Evolutionary conservation across 1,139 yeast genomes (phyloP).

Genomic region (Torulaspora pretoriensis): DNA sequence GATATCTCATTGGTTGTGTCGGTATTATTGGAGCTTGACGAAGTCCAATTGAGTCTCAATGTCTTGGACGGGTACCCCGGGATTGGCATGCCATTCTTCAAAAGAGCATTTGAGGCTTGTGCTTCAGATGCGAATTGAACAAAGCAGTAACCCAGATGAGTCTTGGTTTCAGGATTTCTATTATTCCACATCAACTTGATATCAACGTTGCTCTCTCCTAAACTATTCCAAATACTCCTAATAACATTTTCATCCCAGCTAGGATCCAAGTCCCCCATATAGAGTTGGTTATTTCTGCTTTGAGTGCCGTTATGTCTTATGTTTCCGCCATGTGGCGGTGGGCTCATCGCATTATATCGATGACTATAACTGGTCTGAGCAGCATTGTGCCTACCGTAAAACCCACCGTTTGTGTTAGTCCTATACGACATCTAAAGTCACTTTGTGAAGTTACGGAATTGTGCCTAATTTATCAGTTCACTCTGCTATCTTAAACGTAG

Average conservation of each 20-base stretch:
- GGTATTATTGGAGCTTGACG: constrained; percentile 48
- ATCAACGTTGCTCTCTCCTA: constrained; percentile 39
- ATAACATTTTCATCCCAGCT: constrained; percentile 63
- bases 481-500: background rate
- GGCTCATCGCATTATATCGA: constrained; percentile 2
- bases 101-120: constrained; percentile 62
- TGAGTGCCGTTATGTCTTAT: background rate
- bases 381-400: constrained; percentile 1
- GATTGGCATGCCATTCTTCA: constrained; percentile 59
- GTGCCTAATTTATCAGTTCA: no score
- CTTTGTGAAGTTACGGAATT: no score
- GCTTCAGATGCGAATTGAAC: constrained; percentile 59
- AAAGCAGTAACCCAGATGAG: constrained; percentile 73
- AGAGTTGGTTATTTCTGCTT: constrained; percentile 21
- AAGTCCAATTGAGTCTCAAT: constrained; percentile 70
- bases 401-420: constrained; percentile 1
- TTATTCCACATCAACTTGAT: constrained; percentile 49
- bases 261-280: constrained; percentile 76
- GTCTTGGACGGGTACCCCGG: constrained; percentile 57
- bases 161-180: constrained; percentile 13
- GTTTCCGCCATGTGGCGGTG: constrained; percentile 1
- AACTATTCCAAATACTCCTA: constrained; percentile 50
- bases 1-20: constrained; percentile 48
- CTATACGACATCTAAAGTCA: constrained; percentile 5
- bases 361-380: background rate